A percentile compares a stretch with the other conserved stretches of the same genome.
Conservation (phyloP, 441 rosid species). For the Mallotus repandus region DNA sequence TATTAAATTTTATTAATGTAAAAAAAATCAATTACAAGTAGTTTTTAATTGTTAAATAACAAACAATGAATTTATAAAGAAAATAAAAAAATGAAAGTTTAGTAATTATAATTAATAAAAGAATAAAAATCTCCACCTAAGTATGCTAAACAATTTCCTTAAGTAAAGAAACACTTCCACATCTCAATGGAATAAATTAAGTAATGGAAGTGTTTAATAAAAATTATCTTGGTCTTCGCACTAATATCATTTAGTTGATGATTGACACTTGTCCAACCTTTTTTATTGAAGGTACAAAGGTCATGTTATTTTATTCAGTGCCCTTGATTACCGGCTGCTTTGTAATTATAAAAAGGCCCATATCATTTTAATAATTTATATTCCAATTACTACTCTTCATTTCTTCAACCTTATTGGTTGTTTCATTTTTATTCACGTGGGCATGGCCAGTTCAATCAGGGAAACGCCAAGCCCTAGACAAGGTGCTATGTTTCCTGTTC, state of each 20-base stretch:
- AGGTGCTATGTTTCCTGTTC: background rate
- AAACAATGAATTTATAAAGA: no score
- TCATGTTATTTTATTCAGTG: constrained; percentile 1
- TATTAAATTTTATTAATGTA: no score
- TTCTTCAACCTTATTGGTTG: constrained; percentile 17
- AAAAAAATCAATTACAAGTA: no score
- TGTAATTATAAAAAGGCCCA: no score
- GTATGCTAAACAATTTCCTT: background rate
- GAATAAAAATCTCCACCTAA: no score
- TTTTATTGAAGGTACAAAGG: background rate
- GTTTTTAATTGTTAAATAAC: no score
- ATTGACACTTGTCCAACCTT: constrained; percentile 40
- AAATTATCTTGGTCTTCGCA: constrained; percentile 10
- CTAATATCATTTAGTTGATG: constrained; percentile 30
- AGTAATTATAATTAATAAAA: no score
- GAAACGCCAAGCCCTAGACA: constrained; percentile 7
- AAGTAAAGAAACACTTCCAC: background rate
- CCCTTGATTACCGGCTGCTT: constrained; percentile 2
- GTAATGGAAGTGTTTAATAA: background rate
- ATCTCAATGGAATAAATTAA: background rate
- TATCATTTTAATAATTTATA: no score
- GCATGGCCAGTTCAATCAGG: constrained; percentile 13
- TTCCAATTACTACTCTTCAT: no score
- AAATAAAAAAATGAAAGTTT: no score
- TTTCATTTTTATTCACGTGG: constrained; percentile 30